These are phyloP conservation scores for Cicer yamashitae DNA, from an alignment of 306 rosid genomes.

Conservation along the genomic window DNA sequence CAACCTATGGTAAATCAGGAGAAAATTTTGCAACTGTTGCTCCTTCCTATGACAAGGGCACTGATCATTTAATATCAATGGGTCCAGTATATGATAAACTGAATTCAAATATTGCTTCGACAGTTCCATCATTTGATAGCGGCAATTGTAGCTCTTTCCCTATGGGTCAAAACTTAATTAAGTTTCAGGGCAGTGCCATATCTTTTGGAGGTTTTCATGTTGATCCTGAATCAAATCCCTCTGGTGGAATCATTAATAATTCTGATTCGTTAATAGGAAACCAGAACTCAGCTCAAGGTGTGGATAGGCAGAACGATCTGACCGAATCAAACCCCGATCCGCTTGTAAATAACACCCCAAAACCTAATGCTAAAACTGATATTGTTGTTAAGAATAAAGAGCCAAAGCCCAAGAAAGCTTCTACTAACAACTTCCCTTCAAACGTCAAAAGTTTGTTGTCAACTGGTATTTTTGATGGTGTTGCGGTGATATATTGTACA, in stretches of 20 bases:
- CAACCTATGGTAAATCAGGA: conserved; percentile 63
- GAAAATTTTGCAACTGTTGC: conserved; percentile 68
- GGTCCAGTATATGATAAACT: conserved; percentile 65
- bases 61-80: conserved; percentile 58
- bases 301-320: conserved; percentile 62
- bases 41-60: conserved; percentile 62
- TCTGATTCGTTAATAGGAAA: conserved; percentile 67
- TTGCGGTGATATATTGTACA: conserved; percentile 85
- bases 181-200: conserved; percentile 66
- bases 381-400: conserved; percentile 63
- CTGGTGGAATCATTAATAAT: conserved; percentile 69
- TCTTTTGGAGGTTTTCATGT: conserved; percentile 78
- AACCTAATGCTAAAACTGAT: conserved; percentile 55
- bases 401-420: conserved; percentile 76
- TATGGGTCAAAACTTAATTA: conserved; percentile 57
- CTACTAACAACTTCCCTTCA: conserved; percentile 89
- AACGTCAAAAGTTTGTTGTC: conserved; percentile 95
- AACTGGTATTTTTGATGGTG: conserved; percentile 93
- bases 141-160: conserved; percentile 63
- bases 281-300: conserved; percentile 63
- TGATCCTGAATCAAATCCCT: conserved; percentile 60
- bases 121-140: conserved; percentile 60
- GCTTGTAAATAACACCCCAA: conserved; percentile 55
- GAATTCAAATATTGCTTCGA: conserved; percentile 58
- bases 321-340: conserved; percentile 55